A percentile compares a stretch with the other conserved stretches of the same genome.
phyloP scores from a whole-genome alignment of 129 eudicot genomes.

The Chrysanthemum seticuspe region DNA sequence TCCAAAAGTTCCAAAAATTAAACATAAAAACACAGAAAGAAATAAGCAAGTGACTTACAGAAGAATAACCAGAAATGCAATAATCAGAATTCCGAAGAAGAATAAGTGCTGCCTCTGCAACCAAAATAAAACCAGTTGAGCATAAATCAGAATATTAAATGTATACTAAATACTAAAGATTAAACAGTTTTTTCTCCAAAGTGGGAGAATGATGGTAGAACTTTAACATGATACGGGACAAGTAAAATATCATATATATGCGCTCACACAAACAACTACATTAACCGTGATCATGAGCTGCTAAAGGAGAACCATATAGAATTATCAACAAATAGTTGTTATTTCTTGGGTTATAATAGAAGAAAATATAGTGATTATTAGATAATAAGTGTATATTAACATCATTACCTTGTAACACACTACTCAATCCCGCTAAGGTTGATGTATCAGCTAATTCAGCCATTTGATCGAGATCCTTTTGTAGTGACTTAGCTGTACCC shows the following conservation, averaged over 20 bases:
- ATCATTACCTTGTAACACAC: conserved; percentile 75
- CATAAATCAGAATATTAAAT: conserved; percentile 2
- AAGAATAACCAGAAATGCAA: conserved; percentile 95
- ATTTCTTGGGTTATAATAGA: not conserved
- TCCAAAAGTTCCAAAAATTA: not conserved
- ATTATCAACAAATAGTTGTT: not conserved
- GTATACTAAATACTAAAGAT: not conserved
- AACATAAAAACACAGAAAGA: not conserved
- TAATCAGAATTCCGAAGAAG: conserved; percentile 96
- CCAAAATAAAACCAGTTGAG: conserved; percentile 9
- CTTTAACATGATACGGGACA: not conserved
- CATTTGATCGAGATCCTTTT: conserved; percentile 81
- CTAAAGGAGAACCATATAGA: not conserved
- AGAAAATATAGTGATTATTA: not conserved
- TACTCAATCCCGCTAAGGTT: conserved; percentile 69
- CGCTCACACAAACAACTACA: not conserved
- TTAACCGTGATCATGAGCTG: no score
- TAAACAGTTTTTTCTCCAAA: not conserved
- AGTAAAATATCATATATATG: conserved; percentile 6
- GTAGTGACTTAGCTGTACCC: conserved; percentile 87
- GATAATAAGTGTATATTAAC: conserved; percentile 1
- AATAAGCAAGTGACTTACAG: conserved; percentile 54
- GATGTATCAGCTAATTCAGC: conserved; percentile 94
- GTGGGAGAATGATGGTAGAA: not conserved
- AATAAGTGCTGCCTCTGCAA: conserved; percentile 89